phyloP scores from a whole-genome alignment of 306 rosid species.

The Myrica gale region DNA sequence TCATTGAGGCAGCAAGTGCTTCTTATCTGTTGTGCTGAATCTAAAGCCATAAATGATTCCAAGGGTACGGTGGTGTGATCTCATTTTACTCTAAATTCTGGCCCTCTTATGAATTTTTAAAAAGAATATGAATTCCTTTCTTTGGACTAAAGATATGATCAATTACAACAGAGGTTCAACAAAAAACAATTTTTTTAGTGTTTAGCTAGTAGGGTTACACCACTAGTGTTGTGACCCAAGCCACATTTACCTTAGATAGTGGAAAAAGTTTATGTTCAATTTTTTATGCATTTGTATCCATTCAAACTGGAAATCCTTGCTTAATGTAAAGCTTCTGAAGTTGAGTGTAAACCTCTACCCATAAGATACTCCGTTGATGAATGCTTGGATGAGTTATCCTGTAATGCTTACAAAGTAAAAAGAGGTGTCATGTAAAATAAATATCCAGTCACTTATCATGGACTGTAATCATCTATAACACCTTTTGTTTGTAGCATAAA shows the following conservation, averaged over 20 bases:
- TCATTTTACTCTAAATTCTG: conserved; percentile 18
- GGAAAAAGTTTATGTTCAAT: conserved; percentile 6
- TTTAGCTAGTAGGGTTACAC: neutral
- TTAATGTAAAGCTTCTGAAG: neutral
- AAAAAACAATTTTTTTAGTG: neutral
- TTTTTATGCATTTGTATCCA: conserved; percentile 13
- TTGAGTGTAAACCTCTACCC: neutral
- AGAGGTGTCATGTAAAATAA: neutral
- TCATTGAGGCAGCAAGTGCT: conserved; percentile 84
- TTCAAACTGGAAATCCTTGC: neutral
- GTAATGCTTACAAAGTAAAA: neutral
- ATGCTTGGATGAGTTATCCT: neutral
- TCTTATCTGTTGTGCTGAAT: conserved; percentile 62
- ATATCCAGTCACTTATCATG: neutral
- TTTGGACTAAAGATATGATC: neutral
- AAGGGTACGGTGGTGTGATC: conserved; percentile 42
- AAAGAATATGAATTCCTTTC: neutral
- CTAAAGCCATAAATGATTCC: conserved; percentile 87
- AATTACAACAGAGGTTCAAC: neutral
- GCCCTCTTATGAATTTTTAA: neutral
- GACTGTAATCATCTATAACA: neutral
- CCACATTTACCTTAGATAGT: neutral
- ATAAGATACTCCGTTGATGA: neutral
- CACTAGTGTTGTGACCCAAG: neutral
- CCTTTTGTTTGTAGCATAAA: neutral